Evolutionary conservation across 2,329 filamentous ascomycete species (phyloP).

Genomic region (Cercospora sp.): DNA sequence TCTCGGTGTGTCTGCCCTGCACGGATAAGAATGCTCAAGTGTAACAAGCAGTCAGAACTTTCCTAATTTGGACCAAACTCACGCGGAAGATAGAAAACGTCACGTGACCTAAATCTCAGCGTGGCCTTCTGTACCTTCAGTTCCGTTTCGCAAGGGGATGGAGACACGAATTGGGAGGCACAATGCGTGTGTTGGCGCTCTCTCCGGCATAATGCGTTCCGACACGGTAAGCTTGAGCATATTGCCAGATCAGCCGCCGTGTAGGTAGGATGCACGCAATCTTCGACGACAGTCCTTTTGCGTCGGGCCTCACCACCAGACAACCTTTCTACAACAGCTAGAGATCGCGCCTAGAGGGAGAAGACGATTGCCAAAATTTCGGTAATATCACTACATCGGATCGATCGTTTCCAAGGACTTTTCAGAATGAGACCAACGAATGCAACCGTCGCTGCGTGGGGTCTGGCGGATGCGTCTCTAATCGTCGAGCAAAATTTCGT

Average conservation of each 20-base stretch:
- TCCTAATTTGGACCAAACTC: constrained; percentile 1
- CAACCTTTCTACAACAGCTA: neutral
- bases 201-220: neutral
- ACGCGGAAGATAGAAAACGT: neutral
- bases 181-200: neutral
- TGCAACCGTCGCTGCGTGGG: neutral
- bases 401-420: neutral
- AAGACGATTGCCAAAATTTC: neutral
- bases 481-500: neutral
- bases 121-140: neutral
- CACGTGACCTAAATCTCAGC: neutral
- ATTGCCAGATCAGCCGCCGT: neutral
- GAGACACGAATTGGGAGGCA: neutral
- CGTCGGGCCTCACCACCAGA: neutral
- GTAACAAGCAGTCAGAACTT: neutral
- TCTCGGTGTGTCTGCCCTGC: neutral
- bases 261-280: neutral
- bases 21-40: neutral
- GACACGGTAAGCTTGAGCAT: neutral
- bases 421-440: neutral
- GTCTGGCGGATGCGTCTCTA: neutral
- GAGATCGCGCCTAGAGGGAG: neutral
- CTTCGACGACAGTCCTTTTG: neutral
- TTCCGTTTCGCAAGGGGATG: neutral
- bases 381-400: neutral